phyloP scores from a whole-genome alignment of 352 stramenopile species.

The Phytophthora uliginosa region DNA sequence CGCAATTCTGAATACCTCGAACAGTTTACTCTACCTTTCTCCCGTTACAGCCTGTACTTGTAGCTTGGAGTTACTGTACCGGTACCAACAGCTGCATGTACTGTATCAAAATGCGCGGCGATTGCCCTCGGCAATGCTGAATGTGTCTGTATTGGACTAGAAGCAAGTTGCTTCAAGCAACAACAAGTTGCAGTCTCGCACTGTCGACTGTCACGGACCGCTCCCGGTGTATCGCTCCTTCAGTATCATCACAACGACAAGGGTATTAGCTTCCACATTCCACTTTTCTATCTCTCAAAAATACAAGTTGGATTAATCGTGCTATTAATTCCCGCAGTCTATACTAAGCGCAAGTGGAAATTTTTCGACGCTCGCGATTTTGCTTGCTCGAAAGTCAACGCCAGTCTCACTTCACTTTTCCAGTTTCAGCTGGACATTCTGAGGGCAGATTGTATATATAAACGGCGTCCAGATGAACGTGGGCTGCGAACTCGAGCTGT shows the following conservation, averaged over 20 bases:
- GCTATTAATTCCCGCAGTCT: neutral
- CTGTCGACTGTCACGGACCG: neutral
- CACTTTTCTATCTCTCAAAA: neutral
- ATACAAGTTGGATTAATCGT: neutral
- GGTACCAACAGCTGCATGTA: neutral
- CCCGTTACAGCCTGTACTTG: too few species aligned
- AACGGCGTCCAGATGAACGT: too few species aligned
- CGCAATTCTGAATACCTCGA: too few species aligned
- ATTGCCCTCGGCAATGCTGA: neutral
- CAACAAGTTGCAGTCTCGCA: neutral
- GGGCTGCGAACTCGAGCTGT: too few species aligned
- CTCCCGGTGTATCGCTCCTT: conserved; percentile 7
- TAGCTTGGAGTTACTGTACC: neutral
- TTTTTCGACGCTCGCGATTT: neutral
- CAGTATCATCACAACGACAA: conserved; percentile 2
- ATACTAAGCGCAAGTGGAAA: neutral
- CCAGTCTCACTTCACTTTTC: conserved; percentile 4
- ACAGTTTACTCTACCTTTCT: too few species aligned
- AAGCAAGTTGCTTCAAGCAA: too few species aligned
- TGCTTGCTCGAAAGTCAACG: neutral
- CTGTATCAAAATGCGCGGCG: neutral
- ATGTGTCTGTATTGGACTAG: neutral
- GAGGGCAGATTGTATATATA: too few species aligned
- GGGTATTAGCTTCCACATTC: conserved; percentile 5
- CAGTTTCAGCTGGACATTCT: conserved; percentile 6